Base-by-base conservation (phyloP, 2,329 filamentous ascomycete species). In the Lachnum nothofagi region DNA sequence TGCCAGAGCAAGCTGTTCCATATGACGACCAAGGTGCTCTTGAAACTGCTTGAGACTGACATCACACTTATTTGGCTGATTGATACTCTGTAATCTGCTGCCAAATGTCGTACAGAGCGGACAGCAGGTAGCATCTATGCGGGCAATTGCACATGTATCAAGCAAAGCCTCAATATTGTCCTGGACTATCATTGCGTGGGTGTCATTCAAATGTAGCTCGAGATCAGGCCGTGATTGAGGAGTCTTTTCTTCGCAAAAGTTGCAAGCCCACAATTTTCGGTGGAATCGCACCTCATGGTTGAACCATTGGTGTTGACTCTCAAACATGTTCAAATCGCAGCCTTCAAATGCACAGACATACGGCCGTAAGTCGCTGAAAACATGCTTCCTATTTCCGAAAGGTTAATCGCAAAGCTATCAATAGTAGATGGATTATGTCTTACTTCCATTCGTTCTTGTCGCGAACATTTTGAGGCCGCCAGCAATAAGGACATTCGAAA, bases 321-420 rank as follows among this genome's bases (percentile, higher is more conserved):
- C 51, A 42, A 63, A 63, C 17, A 60, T 29, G 12, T 27, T 27
- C 25, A 27, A 27, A 6, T 12, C 25, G 12, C 25, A 27, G 12
- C 25, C 25, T 12, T 27, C 25, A 12, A 27, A 27, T 12, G 25
- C 12, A 27, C 25, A 67, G 0, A 68, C 58, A 38, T 67, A 68
- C 16, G 66, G 58, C 51, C 60, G 63, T 2, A 68, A 53, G 41
- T 68, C 66, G 10, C 53, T 52, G n/a, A 65, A 63, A 3, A 63
- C 56, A 42, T 65, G 62, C 7, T 46, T 45, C 29, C 61, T 60
- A 27, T 10, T 5, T 4, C n/a, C 5, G 10, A 29, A 20, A 40
- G 6, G 37, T 34, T 5, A 33, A 10, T 10, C 33, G 16, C 12
- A 17, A 8, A 14, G 33, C 12, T 35, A 35, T 14, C 7, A 8